Base-by-base conservation (phyloP, 345 rosid genomes). In the Citrus trifoliata region DNA sequence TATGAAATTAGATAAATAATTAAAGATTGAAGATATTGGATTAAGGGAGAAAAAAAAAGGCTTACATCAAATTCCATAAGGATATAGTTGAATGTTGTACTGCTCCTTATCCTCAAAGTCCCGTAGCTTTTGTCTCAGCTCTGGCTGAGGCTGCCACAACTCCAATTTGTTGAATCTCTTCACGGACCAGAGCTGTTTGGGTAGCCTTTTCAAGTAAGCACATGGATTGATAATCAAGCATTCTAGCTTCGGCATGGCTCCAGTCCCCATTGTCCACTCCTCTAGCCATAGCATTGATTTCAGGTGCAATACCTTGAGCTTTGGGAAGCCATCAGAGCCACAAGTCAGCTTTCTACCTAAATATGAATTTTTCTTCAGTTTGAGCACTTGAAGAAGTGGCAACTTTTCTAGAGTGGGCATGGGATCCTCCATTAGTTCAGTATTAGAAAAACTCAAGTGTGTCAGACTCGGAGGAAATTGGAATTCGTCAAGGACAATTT, bases 281-380 rank as follows among this genome's bases (percentile, higher is more conserved):
- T 71, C 75, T 21, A 71, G 38, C 75, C 75, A 71, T 53, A 46
- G 25, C 42, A 71, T 14, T 33, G 65, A 72, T 72, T 72, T 55
- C 63, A 72, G 65, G 33, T 55, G 75, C 64, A 72, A 72, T 3
- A 73, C 8, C 46, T 37, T 24, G 12, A 58, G 76, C 35, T 16
- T 40, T 2, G 55, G 56, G 18, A 73, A 73, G 1, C 76, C 76
- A n/a, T 30, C 4, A 0, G 25, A 16, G 65, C 2, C 13, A 59
- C 76, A 73, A 73, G 53, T 32, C 66, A 73, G n/a, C 30, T 24
- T 73, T 37, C 67, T 38, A 5, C 67, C 76, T 12, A 0, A 7
- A 38, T 59, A 58, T 3, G 67, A 59, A 14, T 73, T 59, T 5
- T 0, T 33, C 65, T 73, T 73, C 22, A 73, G 56, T 38, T 60